Evolutionary conservation across 306 rosid species (phyloP), one percentile per base, ranked within the genome.

Genomic region (Crotalaria pallida): DNA sequence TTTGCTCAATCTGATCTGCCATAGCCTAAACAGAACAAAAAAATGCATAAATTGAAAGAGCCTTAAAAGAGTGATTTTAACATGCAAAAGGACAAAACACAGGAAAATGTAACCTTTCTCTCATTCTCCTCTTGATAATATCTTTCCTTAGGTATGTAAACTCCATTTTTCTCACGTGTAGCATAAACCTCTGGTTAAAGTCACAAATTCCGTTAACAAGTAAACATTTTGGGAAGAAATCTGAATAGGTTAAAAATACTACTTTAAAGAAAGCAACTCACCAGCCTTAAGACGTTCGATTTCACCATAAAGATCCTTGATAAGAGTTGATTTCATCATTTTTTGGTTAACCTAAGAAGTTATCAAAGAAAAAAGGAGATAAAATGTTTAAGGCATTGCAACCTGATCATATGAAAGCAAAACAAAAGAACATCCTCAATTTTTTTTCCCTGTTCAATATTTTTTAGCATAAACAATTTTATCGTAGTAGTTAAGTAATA

Each of bases 261-360:
- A 10, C 16, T 38, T 65, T 29, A 34, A 47, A 26, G 23, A 69
- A 71, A 73, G 33, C 45, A 48, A 67, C 92, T 76, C 38, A 91
- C 96, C 97, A 58, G 88, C 85, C 68, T 95, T 95, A 38, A 95
- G 90, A 22, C 97, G 96, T 19, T 95, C 99, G 22, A 95, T 95
- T 89, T 95, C 99, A 79, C 97, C 96, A 60, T 95, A 95, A 52
- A 95, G 96, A 77, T 95, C 99, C 82, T 95, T 95, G 69, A 95
- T 95, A 41, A 91, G 90, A 1, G 99, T 95, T 65, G 97, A 80
- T 80, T 95, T 95, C 99, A 95, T 95, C 99, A 95, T 89, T 77
- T 95, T 95, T 72, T 95, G 99, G 71, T 95, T 94, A 63, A 94
- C 88, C 98, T 94, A 57, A 67, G 62, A 24, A 52, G 31, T 29